Base-by-base conservation (phyloP, 306 rosid species). In the Vigna radiata region DNA sequence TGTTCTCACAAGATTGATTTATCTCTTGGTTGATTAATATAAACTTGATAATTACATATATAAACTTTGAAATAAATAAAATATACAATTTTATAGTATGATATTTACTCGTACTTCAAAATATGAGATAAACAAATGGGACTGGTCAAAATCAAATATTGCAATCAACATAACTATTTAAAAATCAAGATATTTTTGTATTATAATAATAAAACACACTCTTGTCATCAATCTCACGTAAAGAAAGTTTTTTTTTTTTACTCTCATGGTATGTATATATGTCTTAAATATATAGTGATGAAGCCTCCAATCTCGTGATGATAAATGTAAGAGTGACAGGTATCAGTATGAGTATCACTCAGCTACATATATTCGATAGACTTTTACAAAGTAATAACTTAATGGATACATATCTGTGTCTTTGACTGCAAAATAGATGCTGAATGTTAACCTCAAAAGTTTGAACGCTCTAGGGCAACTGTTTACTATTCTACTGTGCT, bases 241-340 rank as follows among this genome's bases (percentile, higher is more conserved):
- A 56, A 5, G 8, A 25, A 12, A 55, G 2, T 19, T 14, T 8
- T 43, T 43, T 55, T 55, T 21, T 55, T 10, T 25, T 11, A 23
- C 36, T 21, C 7, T 10, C 14, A 29, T 29, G 33, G 33, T 3
- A 29, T 11, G 33, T 3, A 29, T 11, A 39, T 39, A 39, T 8
- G 3, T 41, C 12, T 21, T 14, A 23, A 4, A 58, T 55, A 58
- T 55, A 12, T 21, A 12, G 31, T 27, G 9, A 60, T 70, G 70
- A 75, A 72, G 48, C 62, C 69, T 79, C 82, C 82, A 83, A 84
- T 84, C 84, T 75, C 59, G 85, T 27, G 39, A 58, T 63, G 84
- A 77, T 15, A 43, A 17, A 55, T 47, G 81, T 62, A 68, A 62
- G 68, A 65, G 41, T 70, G 63, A 69, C 39, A 73, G 62, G 56